These are phyloP conservation scores for Puccinia brachypodii DNA, from an alignment of 1,284 basidiomycete species.

Conservation along the genomic window DNA sequence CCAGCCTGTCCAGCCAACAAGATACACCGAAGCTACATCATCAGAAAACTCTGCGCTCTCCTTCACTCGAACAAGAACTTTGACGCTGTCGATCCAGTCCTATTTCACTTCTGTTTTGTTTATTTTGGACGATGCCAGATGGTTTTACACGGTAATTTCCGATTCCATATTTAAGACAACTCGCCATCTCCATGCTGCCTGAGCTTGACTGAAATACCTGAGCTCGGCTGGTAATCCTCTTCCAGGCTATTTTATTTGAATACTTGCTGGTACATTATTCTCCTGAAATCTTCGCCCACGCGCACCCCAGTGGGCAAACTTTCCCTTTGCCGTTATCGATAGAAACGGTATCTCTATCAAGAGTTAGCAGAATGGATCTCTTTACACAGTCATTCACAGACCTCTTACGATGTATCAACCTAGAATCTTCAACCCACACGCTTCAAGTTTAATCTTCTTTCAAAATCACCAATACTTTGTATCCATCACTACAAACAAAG, in stretches of 20 bases:
- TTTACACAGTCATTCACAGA: too few relatives aligned
- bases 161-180: too few relatives aligned
- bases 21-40: slow-evolving; percentile 18
- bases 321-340: background rate
- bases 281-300: background rate
- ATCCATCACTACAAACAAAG: background rate
- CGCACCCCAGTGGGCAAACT: background rate
- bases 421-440: background rate
- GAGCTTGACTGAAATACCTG: slow-evolving; percentile 4
- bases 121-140: background rate
- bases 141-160: too few relatives aligned
- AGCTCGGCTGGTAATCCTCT: background rate
- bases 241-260: too few relatives aligned
- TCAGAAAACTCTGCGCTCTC: slow-evolving; percentile 13
- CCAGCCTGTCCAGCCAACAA: slow-evolving; percentile 10
- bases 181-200: background rate
- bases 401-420: background rate
- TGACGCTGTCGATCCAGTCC: background rate
- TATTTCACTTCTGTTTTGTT: background rate
- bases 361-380: background rate
- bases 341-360: background rate
- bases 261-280: background rate
- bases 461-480: background rate
- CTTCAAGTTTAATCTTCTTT: background rate
- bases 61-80: background rate